Percentiles rank a stretch among this genome's conserved stretches.
phyloP scores from a whole-genome alignment of 306 rosid species.

The Medicago lupulina region DNA sequence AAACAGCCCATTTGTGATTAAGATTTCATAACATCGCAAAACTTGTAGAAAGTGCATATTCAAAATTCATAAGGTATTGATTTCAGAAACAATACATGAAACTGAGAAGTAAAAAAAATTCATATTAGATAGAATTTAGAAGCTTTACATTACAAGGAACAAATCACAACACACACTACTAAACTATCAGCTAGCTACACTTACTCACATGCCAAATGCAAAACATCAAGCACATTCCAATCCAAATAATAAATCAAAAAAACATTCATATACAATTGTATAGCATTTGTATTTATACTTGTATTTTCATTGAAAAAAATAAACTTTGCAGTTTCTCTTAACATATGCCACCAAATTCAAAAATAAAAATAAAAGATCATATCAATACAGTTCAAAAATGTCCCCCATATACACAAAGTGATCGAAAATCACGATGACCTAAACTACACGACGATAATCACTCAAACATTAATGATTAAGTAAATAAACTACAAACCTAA shows the following conservation, averaged over 20 bases:
- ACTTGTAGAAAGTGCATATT: background rate
- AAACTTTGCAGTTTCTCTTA: background rate
- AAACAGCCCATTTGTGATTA: constrained; percentile 28
- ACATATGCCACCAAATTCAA: background rate
- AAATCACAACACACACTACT: background rate
- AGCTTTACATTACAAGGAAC: background rate
- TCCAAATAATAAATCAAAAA: background rate
- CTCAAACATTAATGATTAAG: background rate
- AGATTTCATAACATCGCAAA: constrained; percentile 19
- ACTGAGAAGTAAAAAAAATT: background rate
- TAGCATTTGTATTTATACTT: background rate
- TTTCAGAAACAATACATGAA: background rate
- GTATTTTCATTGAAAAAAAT: background rate
- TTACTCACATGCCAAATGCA: background rate
- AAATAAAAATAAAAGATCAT: background rate
- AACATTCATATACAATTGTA: constrained; percentile 12
- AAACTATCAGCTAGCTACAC: background rate
- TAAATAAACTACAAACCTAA: background rate
- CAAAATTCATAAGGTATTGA: constrained; percentile 2
- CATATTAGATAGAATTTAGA: background rate
- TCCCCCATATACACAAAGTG: background rate
- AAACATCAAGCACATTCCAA: constrained; percentile 7
- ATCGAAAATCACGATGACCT: background rate
- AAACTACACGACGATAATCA: constrained; percentile 8
- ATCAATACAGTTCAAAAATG: background rate